Conservation (phyloP, 495 filamentous ascomycete species). For the Hypomontagnella submonticulosa region DNA sequence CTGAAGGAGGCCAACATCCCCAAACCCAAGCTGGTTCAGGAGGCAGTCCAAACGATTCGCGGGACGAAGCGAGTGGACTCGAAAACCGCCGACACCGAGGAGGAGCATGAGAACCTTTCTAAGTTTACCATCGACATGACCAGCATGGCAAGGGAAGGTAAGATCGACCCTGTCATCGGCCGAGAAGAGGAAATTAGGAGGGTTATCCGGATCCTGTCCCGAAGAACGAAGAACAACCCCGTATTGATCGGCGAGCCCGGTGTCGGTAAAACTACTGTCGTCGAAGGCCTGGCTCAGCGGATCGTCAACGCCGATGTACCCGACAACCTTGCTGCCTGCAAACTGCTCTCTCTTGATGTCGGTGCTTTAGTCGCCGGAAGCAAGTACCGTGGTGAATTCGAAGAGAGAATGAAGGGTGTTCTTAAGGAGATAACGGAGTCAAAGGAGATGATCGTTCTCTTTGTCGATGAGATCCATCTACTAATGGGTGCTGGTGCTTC, state of each 20-base stretch:
- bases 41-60: slow-evolving; percentile 86
- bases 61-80: slow-evolving; percentile 93
- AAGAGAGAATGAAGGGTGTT: slow-evolving; percentile 98
- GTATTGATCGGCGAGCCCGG: slow-evolving; percentile 94
- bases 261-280: slow-evolving; percentile 98
- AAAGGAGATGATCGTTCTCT: slow-evolving; percentile 96
- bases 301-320: slow-evolving; percentile 97
- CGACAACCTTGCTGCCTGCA: slow-evolving; percentile 93
- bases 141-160: slow-evolving; percentile 89
- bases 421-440: slow-evolving; percentile 96
- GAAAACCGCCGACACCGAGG: slow-evolving; percentile 90
- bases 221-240: slow-evolving; percentile 98
- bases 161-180: slow-evolving; percentile 98
- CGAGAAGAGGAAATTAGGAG: slow-evolving; percentile 96
- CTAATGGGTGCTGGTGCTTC: slow-evolving; percentile 95
- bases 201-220: slow-evolving; percentile 90
- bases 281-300: slow-evolving; percentile 93
- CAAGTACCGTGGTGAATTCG: slow-evolving; percentile 98
- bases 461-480: slow-evolving; percentile 98
- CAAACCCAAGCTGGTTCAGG: slow-evolving; percentile 88
- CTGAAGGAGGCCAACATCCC: slow-evolving; percentile 90
- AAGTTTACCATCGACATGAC: slow-evolving; percentile 99
- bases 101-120: slow-evolving; percentile 91
- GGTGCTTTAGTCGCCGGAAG: slow-evolving; percentile 94
- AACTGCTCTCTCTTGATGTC: slow-evolving; percentile 92